Evolutionary conservation across 306 rosid genomes (phyloP), one percentile per base, ranked within the genome.

Genomic region (Lathyrus oleraceus): DNA sequence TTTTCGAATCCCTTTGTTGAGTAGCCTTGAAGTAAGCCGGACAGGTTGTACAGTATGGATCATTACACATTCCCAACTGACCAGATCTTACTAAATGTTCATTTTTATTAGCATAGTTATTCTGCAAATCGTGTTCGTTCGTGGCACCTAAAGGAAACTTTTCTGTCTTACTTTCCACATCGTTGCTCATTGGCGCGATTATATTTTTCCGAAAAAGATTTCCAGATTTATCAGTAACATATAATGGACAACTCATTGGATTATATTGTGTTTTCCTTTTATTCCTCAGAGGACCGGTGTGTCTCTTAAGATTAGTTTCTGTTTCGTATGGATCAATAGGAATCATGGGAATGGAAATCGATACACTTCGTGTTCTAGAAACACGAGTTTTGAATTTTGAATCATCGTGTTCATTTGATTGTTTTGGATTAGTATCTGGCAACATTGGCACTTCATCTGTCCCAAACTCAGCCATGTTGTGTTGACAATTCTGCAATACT

Each of bases 1-100:
- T 52, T 78, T 73, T 87, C 5, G 74, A 59, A 32, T 63, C 72
- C 28, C 69, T 87, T 64, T 39, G 89, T 69, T 79, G 87, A 67
- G 85, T 44, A 56, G 82, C 65, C 76, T 73, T 86, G 83, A 78
- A 72, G 73, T 71, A 82, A 65, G 92, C 83, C 52, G 98, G 98
- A 82, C 98, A 92, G 58, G 85, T 85, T 10, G 91, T 89, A 75
- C 98, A 92, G 68, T 85, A 92, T 19, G 98, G 96, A 83, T 92
- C 98, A 72, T 81, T 85, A 72, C 98, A 92, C 95, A 86, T 79
- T 61, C 98, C 98, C 80, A 92, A 58, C 61, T 70, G 96, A 71
- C 98, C 98, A 69, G 98, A 92, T 84, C 86, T 87, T 57, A 86
- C 70, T 59, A 92, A 84, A 68, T 87, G 96, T 70, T 89, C 95